These are phyloP conservation scores for Sarocladium brachiariae DNA, from an alignment of 2,329 filamentous ascomycete genomes.

Conservation along the genomic window DNA sequence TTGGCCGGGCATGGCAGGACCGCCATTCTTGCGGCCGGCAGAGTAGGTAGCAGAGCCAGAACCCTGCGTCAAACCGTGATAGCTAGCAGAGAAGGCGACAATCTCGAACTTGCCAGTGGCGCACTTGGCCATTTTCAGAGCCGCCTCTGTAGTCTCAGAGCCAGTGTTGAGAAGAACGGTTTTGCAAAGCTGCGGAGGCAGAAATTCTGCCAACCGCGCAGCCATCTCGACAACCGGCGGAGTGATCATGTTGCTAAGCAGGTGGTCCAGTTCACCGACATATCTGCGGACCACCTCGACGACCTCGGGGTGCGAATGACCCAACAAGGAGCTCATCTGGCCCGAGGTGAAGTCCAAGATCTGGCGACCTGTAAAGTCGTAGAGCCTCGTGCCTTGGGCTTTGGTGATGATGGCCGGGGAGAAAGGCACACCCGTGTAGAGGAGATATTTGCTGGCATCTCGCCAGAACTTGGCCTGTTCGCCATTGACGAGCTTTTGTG, in stretches of 20 bases:
- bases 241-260: constrained; percentile 52
- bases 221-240: constrained; percentile 51
- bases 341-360: constrained; percentile 55
- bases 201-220: constrained; percentile 45
- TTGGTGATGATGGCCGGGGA: too few species aligned
- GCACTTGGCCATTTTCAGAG: constrained; percentile 57
- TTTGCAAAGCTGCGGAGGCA: constrained; percentile 44
- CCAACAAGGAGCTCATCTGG: constrained; percentile 53
- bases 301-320: constrained; percentile 52
- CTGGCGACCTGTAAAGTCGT: constrained; percentile 32
- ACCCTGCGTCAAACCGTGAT: constrained; percentile 61
- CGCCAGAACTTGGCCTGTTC: too few species aligned
- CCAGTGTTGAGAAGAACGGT: constrained; percentile 53
- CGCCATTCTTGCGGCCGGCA: constrained; percentile 42
- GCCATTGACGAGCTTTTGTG: too few species aligned
- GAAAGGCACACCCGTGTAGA: too few species aligned
- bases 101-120: constrained; percentile 55
- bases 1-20: constrained; percentile 47
- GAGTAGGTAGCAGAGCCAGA: too few species aligned
- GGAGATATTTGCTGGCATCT: too few species aligned
- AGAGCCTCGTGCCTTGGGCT: too few species aligned
- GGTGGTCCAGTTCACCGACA: constrained; percentile 47
- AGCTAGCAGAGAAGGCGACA: constrained; percentile 36
- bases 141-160: constrained; percentile 52
- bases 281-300: constrained; percentile 44